phyloP scores from a whole-genome alignment of 345 rosid species.

The Raphanus raphanistrum region DNA sequence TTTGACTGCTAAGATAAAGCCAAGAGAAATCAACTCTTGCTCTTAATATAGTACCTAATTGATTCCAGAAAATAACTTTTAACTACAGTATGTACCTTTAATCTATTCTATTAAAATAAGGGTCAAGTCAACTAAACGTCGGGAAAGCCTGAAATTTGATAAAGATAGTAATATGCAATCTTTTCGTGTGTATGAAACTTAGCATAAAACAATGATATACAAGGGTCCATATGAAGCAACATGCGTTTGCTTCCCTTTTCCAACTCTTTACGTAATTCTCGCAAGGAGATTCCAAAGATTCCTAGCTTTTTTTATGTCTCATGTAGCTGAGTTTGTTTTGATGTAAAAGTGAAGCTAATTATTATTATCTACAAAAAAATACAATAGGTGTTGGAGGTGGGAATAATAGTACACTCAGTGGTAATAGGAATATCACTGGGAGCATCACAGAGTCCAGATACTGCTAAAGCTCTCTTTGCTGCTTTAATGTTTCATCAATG shows the following conservation, averaged over 20 bases:
- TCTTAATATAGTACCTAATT: neutral
- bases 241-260: constrained; percentile 12
- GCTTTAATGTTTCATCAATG: constrained; percentile 73
- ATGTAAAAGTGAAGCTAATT: constrained; percentile 5
- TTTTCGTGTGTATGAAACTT: constrained; percentile 18
- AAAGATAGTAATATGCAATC: constrained; percentile 1
- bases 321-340: neutral
- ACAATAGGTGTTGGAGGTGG: constrained; percentile 59
- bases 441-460: constrained; percentile 51
- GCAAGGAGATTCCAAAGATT: constrained; percentile 24
- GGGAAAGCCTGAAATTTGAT: neutral
- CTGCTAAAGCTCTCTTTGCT: constrained; percentile 52
- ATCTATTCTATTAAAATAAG: constrained; percentile 4
- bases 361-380: neutral
- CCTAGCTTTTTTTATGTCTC: neutral
- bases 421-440: constrained; percentile 70
- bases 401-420: constrained; percentile 71
- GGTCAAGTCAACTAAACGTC: constrained; percentile 5
- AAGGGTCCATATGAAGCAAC: constrained; percentile 17
- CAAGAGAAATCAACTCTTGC: neutral
- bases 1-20: constrained; percentile 1
- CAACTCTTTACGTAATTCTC: constrained; percentile 17
- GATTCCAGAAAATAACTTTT: constrained; percentile 7
- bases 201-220: constrained; percentile 9
- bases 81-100: constrained; percentile 3